These are phyloP conservation scores for Plasmodium relictum DNA, from an alignment of 169 alveolate species.

Conservation along the genomic window DNA sequence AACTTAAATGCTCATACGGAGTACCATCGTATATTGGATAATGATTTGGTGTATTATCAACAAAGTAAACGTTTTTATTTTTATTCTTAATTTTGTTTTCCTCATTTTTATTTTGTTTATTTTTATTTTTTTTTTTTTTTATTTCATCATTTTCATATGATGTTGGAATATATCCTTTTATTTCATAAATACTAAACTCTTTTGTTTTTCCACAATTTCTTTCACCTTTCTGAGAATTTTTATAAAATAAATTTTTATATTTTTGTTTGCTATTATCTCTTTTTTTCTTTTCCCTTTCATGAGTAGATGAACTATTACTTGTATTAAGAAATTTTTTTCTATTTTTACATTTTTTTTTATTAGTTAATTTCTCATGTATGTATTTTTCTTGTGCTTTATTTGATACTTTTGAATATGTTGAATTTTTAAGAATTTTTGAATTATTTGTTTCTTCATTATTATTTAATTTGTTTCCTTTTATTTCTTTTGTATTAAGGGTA, in stretches of 20 bases:
- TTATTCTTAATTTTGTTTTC: not conserved
- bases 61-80: slow-evolving; percentile 22
- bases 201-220: not conserved
- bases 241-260: not conserved
- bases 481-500: not conserved
- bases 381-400: too few species aligned
- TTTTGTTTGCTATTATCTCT: not conserved
- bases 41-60: slow-evolving; percentile 1
- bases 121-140: not conserved
- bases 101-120: not conserved
- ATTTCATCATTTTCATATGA: not conserved
- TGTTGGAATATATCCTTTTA: slow-evolving; percentile 28
- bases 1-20: not conserved
- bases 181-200: slow-evolving; percentile 5
- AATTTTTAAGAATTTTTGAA: not conserved
- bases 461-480: not conserved
- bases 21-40: not conserved
- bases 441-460: not conserved
- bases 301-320: not conserved
- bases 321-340: not conserved
- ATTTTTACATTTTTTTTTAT: too few species aligned
- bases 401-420: too few species aligned
- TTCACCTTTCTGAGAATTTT: not conserved
- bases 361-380: too few species aligned
- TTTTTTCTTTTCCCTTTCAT: not conserved